These are phyloP conservation scores for Acephala macrosclerotiorum DNA, from an alignment of 2,329 filamentous ascomycete species.

Conservation along the genomic window DNA sequence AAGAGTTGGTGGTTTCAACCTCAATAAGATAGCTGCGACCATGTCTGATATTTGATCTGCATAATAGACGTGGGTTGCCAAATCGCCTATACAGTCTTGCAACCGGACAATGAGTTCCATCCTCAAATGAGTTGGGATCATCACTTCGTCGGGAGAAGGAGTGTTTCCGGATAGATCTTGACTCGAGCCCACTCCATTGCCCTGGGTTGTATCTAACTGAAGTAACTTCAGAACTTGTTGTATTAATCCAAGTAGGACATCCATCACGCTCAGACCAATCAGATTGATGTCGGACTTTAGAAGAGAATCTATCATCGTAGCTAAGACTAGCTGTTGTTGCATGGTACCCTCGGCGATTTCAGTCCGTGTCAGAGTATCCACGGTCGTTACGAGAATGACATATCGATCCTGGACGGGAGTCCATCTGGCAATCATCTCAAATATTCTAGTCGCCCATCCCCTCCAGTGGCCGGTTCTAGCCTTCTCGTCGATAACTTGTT, in stretches of 20 bases:
- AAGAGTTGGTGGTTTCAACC: constrained; percentile 71
- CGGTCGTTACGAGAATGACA: constrained; percentile 81
- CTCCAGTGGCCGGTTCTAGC: constrained; percentile 53
- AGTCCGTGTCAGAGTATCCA: constrained; percentile 76
- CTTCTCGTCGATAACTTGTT: constrained; percentile 57
- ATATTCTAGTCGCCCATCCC: constrained; percentile 84
- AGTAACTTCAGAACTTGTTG: constrained; percentile 83
- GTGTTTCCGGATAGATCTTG: constrained; percentile 31
- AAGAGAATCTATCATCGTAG: constrained; percentile 81
- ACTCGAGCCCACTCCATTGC: constrained; percentile 28
- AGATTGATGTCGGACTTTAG: constrained; percentile 90
- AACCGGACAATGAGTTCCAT: constrained; percentile 73
- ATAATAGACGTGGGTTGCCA: constrained; percentile 96
- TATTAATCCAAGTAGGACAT: constrained; percentile 85
- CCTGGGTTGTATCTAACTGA: constrained; percentile 60
- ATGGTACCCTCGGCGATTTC: constrained; percentile 75
- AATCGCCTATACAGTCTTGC: constrained; percentile 84
- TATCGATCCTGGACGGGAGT: constrained; percentile 94
- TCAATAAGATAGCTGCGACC: constrained; percentile 80
- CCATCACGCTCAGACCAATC: constrained; percentile 96
- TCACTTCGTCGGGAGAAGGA: constrained; percentile 46
- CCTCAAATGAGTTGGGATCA: constrained; percentile 59
- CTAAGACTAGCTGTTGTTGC: constrained; percentile 75
- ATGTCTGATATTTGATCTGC: constrained; percentile 96
- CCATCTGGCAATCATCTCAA: constrained; percentile 83